A percentile compares a stretch with the other conserved stretches of the same genome.
phyloP scores from a whole-genome alignment of 805 yeast species.

The Candida mattraensis region DNA sequence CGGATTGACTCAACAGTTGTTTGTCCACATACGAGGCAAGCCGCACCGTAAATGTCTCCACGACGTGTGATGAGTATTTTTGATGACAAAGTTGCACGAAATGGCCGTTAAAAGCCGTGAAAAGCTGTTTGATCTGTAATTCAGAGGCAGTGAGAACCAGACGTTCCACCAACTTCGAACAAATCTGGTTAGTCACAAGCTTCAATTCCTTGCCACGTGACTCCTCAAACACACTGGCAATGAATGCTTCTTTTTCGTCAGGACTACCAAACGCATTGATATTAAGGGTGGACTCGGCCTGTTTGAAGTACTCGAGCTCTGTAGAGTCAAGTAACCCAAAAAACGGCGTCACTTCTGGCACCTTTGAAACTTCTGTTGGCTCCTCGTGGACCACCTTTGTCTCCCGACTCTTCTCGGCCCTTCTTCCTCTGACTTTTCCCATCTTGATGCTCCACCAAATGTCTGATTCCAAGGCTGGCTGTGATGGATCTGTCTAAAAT shows the following conservation, averaged over 20 bases:
- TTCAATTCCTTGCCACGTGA: constrained; percentile 87
- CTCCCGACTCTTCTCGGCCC: constrained; percentile 19
- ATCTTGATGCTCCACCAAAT: too few species aligned
- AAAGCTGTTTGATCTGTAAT: constrained; percentile 62
- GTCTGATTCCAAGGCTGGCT: too few species aligned
- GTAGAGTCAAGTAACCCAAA: constrained; percentile 84
- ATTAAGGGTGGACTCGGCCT: constrained; percentile 84
- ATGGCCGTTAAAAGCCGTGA: constrained; percentile 68
- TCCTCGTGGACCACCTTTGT: constrained; percentile 5
- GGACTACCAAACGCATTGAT: constrained; percentile 71
- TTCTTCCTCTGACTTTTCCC: constrained; percentile 38
- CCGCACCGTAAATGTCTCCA: constrained; percentile 80
- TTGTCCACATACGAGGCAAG: constrained; percentile 72
- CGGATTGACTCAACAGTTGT: constrained; percentile 49
- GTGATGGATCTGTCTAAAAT: too few species aligned
- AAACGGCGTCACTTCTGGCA: constrained; percentile 44
- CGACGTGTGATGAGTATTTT: constrained; percentile 90
- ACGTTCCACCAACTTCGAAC: constrained; percentile 90
- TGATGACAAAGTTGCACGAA: constrained; percentile 78
- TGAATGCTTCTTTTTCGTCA: constrained; percentile 74
- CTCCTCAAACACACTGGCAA: constrained; percentile 79
- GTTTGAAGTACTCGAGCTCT: constrained; percentile 89
- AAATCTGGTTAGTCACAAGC: constrained; percentile 89
- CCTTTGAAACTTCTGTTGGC: neutral
- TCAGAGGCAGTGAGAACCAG: constrained; percentile 66